These are phyloP conservation scores for Neurospora sublineolata DNA, from an alignment of 495 filamentous ascomycete species.

Conservation along the genomic window DNA sequence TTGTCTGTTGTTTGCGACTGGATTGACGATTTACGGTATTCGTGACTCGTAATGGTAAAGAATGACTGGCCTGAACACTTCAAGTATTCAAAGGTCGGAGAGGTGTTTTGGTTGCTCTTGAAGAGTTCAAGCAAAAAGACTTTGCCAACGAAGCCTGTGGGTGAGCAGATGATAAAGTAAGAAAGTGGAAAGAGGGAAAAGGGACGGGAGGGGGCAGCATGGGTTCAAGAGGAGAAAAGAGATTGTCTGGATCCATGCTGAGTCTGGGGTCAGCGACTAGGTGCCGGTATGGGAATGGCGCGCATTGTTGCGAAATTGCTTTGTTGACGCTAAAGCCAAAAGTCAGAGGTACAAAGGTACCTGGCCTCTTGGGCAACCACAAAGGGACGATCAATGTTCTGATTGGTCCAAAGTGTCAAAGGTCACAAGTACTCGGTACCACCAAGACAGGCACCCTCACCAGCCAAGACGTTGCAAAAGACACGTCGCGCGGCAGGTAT, in stretches of 20 bases:
- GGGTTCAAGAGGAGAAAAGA: not conserved
- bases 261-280: not conserved
- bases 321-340: not conserved
- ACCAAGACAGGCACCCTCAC: not conserved
- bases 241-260: not conserved
- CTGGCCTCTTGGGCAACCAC: not conserved
- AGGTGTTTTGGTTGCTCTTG: slow-evolving; percentile 6
- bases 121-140: too few relatives aligned
- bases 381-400: not conserved
- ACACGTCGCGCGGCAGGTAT: not conserved
- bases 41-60: slow-evolving; percentile 7
- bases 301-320: not conserved
- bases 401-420: too few relatives aligned
- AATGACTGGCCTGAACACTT: slow-evolving; percentile 31
- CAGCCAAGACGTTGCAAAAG: not conserved
- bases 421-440: not conserved
- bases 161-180: slow-evolving; percentile 11
- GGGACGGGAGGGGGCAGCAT: slow-evolving; percentile 2
- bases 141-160: slow-evolving; percentile 48
- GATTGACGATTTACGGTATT: not conserved
- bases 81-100: slow-evolving; percentile 26
- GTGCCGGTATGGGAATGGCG: not conserved
- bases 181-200: slow-evolving; percentile 1
- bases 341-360: not conserved
- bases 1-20: slow-evolving; percentile 9